These are phyloP conservation scores for Venturiaceae sp. DNA, from an alignment of 2,329 filamentous ascomycete species.

Conservation along the genomic window DNA sequence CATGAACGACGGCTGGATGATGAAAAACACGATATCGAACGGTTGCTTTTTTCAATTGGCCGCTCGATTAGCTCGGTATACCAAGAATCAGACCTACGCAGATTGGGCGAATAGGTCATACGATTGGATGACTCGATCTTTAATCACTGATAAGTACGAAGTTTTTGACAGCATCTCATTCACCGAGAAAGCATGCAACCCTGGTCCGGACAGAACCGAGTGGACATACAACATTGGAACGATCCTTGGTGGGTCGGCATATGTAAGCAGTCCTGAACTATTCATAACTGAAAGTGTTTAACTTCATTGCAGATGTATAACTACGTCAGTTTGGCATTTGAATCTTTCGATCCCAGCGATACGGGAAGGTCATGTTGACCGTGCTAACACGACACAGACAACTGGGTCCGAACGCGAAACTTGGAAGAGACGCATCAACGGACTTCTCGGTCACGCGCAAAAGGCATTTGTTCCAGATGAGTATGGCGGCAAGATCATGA, in stretches of 20 bases:
- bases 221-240: slow-evolving; percentile 46
- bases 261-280: slow-evolving; percentile 37
- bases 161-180: no score
- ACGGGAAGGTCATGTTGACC: no score
- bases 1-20: slow-evolving; percentile 37
- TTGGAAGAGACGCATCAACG: slow-evolving; percentile 15
- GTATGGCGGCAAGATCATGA: slow-evolving; percentile 31
- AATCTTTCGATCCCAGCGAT: no score
- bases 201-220: slow-evolving; percentile 32
- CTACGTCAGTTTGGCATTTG: no score
- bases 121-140: slow-evolving; percentile 35
- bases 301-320: no score
- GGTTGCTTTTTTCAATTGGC: slow-evolving; percentile 42
- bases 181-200: slow-evolving; percentile 45
- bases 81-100: slow-evolving; percentile 42
- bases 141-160: slow-evolving; percentile 44
- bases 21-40: slow-evolving; percentile 38
- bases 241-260: slow-evolving; percentile 35
- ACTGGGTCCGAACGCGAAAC: not conserved
- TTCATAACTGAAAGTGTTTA: no score
- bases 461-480: slow-evolving; percentile 28
- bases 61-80: slow-evolving; percentile 25
- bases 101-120: slow-evolving; percentile 47
- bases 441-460: slow-evolving; percentile 30
- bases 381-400: no score